Evolutionary conservation across 2,329 filamentous ascomycete species (phyloP), one percentile per base, ranked within the genome.

Genomic region (Tolypocladium ophioglossoides): DNA sequence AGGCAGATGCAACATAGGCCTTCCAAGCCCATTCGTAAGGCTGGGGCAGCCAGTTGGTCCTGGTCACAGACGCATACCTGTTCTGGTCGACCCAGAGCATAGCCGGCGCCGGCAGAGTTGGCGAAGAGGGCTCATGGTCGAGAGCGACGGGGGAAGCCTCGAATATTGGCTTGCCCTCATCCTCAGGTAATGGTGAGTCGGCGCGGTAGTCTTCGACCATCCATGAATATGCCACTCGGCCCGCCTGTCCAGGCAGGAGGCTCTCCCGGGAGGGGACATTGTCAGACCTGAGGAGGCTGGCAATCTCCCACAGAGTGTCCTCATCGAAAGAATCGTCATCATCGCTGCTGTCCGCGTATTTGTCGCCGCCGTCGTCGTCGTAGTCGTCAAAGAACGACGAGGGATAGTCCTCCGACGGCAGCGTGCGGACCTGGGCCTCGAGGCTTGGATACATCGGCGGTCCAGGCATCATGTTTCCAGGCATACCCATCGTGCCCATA

Each of bases 301-400:
- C 82, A 67, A 85, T 85, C 63, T 85, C 81, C 78, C 80, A 84
- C 30, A 85, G 68, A 1, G 80, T 84, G 11, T 70, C 77, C 67
- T 85, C 82, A 56, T 84, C 82, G 58, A 84, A 83, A 24, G 74
- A 76, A 51, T 70, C 65, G 20, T 66, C 64, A 34, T 72, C 66
- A 1, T 68, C 64, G 20, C 66, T 68, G 30, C 64, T 64, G 2
- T 66, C 65, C 1, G 64, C 65, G 32, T 61, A 59, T 20, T 68
- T 63, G 20, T 69, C 69, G 24, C 65, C 64, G 8, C 67, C 65
- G 1, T 79, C 77, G 14, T 81, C 78, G 51, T 82, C 78, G 58
- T 82, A 80, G 54, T 83, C 77, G 54, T 84, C 80, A 62, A 84
- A 81, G 68, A 82, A 83, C 2, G 78, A 82, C 1, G 71, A 72